Conservation (phyloP, 1,284 basidiomycete genomes). For the Puccinia triticina region DNA sequence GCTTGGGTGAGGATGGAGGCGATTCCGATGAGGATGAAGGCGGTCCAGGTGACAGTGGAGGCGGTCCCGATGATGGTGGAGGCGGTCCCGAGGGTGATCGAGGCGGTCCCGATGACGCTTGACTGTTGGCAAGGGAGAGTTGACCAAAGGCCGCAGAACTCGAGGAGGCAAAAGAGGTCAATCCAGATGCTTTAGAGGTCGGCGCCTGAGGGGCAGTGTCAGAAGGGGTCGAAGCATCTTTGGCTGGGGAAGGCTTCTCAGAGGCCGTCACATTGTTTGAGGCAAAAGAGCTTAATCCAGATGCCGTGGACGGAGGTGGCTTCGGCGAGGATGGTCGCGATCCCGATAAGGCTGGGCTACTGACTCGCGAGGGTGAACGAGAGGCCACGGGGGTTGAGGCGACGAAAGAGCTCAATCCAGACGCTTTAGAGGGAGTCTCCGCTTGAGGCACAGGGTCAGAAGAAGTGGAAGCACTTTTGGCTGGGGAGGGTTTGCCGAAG, state of each 20-base stretch:
- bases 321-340: not conserved
- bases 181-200: not conserved
- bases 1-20: not conserved
- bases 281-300: not conserved
- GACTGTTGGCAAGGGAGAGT: not conserved
- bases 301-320: not conserved
- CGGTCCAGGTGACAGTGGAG: not conserved
- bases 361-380: too few species aligned
- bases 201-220: too few species aligned
- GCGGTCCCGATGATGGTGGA: not conserved
- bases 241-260: not conserved
- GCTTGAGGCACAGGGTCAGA: not conserved
- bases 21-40: not conserved
- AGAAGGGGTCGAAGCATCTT: conserved; percentile 5
- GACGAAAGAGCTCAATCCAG: too few species aligned
- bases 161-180: not conserved
- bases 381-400: too few species aligned
- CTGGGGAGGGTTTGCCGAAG: not conserved
- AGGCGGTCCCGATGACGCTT: not conserved
- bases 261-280: not conserved
- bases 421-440: not conserved
- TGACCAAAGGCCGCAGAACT: conserved; percentile 17
- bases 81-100: too few species aligned
- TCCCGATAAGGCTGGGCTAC: not conserved
- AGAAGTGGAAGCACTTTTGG: not conserved